Conservation (phyloP, 2,329 filamentous ascomycete species). For the Colletotrichum musicola region DNA sequence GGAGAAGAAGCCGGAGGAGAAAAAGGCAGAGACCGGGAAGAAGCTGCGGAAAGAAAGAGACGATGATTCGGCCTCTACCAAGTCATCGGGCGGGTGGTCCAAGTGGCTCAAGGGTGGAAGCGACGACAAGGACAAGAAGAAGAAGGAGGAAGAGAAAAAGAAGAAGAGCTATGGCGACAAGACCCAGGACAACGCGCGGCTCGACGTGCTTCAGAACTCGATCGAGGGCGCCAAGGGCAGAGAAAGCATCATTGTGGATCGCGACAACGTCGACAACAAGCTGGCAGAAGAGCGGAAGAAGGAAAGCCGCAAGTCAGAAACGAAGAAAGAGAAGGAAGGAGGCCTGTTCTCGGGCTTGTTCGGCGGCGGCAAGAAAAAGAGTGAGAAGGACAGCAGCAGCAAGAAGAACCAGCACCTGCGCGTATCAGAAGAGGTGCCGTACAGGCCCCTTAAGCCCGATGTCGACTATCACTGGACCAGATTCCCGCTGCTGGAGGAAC, state of each 20-base stretch:
- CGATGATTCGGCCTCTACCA: slow-evolving; percentile 73
- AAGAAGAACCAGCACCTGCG: slow-evolving; percentile 82
- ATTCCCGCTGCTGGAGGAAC: slow-evolving; percentile 94
- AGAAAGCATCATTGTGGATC: slow-evolving; percentile 87
- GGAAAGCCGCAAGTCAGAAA: slow-evolving; percentile 80
- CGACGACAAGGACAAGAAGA: slow-evolving; percentile 75
- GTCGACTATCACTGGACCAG: slow-evolving; percentile 97
- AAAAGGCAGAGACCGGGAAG: slow-evolving; percentile 1
- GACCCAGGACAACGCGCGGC: slow-evolving; percentile 80
- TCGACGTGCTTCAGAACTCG: slow-evolving; percentile 89
- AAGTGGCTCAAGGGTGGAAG: slow-evolving; percentile 87
- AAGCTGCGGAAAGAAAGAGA: slow-evolving; percentile 81
- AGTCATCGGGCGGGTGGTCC: slow-evolving; percentile 81
- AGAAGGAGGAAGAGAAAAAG: slow-evolving; percentile 77
- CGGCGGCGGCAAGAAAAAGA: slow-evolving; percentile 88
- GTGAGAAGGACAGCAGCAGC: slow-evolving; percentile 77
- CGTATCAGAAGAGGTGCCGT: slow-evolving; percentile 82
- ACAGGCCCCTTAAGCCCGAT: slow-evolving; percentile 82
- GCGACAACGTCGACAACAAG: slow-evolving; percentile 78
- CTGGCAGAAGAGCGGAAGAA: slow-evolving; percentile 87
- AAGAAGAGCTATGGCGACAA: slow-evolving; percentile 68
- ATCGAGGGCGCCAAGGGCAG: slow-evolving; percentile 81
- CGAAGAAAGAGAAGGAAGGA: slow-evolving; percentile 93
- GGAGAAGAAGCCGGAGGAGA: slow-evolving; percentile 79
- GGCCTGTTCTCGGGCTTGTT: slow-evolving; percentile 95